These are phyloP conservation scores for Boletus bicolor DNA, from an alignment of 768 basidiomycete genomes.

Conservation along the genomic window DNA sequence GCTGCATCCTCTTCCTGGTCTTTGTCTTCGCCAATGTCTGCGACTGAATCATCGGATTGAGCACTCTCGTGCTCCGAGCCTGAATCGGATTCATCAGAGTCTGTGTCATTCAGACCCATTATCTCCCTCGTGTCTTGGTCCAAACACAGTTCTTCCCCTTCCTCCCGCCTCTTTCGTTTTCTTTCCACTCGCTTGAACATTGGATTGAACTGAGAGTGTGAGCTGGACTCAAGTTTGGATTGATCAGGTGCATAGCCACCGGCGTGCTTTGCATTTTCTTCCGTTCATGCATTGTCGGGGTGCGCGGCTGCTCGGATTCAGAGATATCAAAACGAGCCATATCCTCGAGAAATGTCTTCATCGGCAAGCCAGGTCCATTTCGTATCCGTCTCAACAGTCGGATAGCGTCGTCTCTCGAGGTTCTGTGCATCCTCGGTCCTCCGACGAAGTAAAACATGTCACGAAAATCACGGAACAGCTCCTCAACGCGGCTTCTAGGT, in stretches of 20 bases:
- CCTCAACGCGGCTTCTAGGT: conserved; percentile 33
- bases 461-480: conserved; percentile 30
- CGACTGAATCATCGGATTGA: conserved; percentile 29
- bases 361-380: neutral
- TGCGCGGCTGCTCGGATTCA: conserved; percentile 15
- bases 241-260: conserved; percentile 26
- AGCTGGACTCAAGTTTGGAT: neutral
- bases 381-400: neutral
- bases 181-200: conserved; percentile 85
- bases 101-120: conserved; percentile 68
- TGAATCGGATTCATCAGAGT: conserved; percentile 66
- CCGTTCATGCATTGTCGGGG: conserved; percentile 30
- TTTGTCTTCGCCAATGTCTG: conserved; percentile 17
- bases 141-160: conserved; percentile 63
- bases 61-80: conserved; percentile 37
- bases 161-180: conserved; percentile 53
- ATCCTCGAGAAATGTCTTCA: conserved; percentile 10
- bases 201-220: neutral
- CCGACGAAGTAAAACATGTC: conserved; percentile 8
- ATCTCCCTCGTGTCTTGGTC: conserved; percentile 62
- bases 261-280: conserved; percentile 16
- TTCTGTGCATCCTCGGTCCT: neutral
- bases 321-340: conserved; percentile 15
- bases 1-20: conserved; percentile 29
- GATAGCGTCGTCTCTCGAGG: neutral